Evolutionary conservation across 768 basidiomycete genomes (phyloP).

Genomic region (Termitomyces sp.): DNA sequence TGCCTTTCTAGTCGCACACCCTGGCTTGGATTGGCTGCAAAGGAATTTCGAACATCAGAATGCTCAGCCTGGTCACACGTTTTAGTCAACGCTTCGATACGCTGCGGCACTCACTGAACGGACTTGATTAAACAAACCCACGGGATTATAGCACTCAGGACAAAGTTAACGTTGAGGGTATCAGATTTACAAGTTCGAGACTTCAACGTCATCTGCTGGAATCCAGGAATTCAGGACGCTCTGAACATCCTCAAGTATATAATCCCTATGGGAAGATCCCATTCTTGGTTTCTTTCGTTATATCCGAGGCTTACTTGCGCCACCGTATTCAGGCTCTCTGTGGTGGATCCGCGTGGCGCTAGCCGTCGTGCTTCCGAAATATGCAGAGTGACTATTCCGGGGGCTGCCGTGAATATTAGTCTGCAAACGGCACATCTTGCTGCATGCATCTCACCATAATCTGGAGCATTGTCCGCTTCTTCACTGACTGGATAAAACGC

Average conservation of each 20-base stretch:
- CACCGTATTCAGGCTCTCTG: background rate
- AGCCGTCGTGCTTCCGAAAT: conserved; percentile 7
- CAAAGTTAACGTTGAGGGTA: background rate
- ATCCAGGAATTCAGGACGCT: background rate
- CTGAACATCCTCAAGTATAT: background rate
- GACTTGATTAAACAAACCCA: background rate
- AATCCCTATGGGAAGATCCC: background rate
- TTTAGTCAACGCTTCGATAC: background rate
- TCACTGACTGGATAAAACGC: conserved; percentile 4
- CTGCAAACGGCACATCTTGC: background rate
- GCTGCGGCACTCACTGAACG: background rate
- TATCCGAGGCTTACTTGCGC: conserved; percentile 11
- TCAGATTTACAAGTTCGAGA: background rate
- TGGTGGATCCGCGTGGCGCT: background rate
- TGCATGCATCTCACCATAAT: background rate
- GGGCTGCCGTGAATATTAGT: background rate
- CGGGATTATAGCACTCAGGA: background rate
- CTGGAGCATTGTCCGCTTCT: background rate
- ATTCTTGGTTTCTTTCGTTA: background rate
- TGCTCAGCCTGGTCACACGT: background rate
- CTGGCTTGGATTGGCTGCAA: background rate
- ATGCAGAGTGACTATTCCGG: conserved; percentile 10
- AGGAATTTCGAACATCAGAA: background rate
- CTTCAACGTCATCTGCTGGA: background rate
- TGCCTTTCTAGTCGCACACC: background rate